Conservation (phyloP, 2,329 filamentous ascomycete species). For the Dendrostoma leiphaemia region DNA sequence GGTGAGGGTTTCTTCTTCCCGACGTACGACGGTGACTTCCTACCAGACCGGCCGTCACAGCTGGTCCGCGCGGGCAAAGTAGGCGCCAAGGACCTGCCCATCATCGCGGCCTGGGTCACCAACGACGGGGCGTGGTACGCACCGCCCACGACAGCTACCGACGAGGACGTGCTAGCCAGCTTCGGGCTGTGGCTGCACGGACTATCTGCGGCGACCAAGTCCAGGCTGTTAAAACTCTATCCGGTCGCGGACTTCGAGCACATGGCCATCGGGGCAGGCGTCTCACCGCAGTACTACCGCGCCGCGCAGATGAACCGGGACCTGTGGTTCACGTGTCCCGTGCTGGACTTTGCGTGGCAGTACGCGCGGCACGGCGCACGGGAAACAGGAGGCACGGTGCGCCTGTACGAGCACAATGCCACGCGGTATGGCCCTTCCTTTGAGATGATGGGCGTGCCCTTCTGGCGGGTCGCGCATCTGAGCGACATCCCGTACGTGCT, state of each 20-base stretch:
- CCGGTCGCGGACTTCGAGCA: constrained; percentile 20
- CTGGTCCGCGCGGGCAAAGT: constrained; percentile 26
- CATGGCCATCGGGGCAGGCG: constrained; percentile 14
- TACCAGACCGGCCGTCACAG: constrained; percentile 26
- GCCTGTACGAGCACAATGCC: constrained; percentile 29
- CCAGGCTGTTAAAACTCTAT: constrained; percentile 2
- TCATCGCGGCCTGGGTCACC: constrained; percentile 21
- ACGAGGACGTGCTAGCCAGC: constrained; percentile 22
- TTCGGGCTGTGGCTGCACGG: constrained; percentile 20
- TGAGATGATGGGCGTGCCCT: constrained; percentile 29
- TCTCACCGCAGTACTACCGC: constrained; percentile 31
- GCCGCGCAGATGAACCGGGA: constrained; percentile 32
- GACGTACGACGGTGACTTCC: constrained; percentile 25
- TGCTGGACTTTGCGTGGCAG: constrained; percentile 31
- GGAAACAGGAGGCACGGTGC: constrained; percentile 11
- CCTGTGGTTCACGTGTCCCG: constrained; percentile 31
- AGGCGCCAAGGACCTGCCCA: constrained; percentile 17
- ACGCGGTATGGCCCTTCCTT: constrained; percentile 24
- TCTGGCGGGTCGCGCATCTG: constrained; percentile 32
- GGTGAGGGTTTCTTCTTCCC: constrained; percentile 24
- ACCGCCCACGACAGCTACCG: constrained; percentile 17
- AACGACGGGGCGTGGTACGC: constrained; percentile 25
- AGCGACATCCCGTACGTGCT: constrained; percentile 33
- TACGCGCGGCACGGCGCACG: constrained; percentile 24
- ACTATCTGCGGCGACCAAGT: not conserved